Conservation (phyloP, 106 monocot genomes). For the Dactylorhiza incarnata region DNA sequence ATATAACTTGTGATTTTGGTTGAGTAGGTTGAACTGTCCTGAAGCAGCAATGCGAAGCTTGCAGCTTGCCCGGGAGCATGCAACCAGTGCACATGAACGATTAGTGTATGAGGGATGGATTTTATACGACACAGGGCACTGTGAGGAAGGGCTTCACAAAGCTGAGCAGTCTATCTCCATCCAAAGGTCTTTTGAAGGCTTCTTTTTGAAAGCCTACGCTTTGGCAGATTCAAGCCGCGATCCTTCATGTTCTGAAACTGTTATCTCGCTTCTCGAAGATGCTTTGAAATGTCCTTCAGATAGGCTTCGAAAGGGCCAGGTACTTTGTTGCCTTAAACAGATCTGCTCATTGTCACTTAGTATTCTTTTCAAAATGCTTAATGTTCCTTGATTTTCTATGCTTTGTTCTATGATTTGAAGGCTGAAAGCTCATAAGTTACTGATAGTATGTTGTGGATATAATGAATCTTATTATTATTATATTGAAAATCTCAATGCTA, state of each 20-base stretch:
- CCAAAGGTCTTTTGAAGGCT: constrained; percentile 97
- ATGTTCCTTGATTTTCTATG: too few relatives aligned
- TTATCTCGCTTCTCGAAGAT: constrained; percentile 85
- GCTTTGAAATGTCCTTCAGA: constrained; percentile 94
- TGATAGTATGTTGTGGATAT: too few relatives aligned
- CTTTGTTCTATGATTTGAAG: too few relatives aligned
- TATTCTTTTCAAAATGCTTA: not conserved
- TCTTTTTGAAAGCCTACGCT: constrained; percentile 97
- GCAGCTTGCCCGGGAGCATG: constrained; percentile 83
- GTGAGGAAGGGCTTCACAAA: constrained; percentile 81
- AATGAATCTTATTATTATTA: too few relatives aligned
- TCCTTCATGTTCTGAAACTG: constrained; percentile 57
- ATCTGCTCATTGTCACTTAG: not conserved
- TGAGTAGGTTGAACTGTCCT: constrained; percentile 85
- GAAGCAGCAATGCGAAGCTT: constrained; percentile 97
- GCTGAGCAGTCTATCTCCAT: constrained; percentile 85
- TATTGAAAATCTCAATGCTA: too few relatives aligned
- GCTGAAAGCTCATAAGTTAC: too few relatives aligned
- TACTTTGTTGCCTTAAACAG: constrained; percentile 2
- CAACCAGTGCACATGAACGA: constrained; percentile 69
- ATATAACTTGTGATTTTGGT: not conserved
- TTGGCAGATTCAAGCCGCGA: constrained; percentile 88
- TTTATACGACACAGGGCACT: constrained; percentile 93
- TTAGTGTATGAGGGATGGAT: constrained; percentile 99
- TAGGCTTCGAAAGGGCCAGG: constrained; percentile 96